phyloP scores from a whole-genome alignment of 768 basidiomycete genomes.

The Pulveroboletus sp. region DNA sequence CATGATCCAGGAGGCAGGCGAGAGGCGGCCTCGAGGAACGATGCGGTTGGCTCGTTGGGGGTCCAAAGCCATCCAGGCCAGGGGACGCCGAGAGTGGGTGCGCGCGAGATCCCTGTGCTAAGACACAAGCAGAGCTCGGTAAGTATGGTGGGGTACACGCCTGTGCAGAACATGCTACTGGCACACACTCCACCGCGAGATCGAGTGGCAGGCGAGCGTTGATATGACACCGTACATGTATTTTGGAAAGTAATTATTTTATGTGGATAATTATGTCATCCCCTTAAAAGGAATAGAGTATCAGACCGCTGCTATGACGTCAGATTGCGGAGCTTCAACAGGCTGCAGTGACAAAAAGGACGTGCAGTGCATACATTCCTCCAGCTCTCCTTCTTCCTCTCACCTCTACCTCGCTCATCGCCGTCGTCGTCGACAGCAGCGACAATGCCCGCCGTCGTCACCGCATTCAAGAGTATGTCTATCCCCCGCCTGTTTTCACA shows the following conservation, averaged over 20 bases:
- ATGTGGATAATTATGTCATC: not conserved
- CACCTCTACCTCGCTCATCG: not conserved
- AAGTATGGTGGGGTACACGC: conserved; percentile 67
- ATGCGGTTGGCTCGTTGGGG: conserved; percentile 21
- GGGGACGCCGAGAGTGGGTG: conserved; percentile 43
- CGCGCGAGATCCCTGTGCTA: conserved; percentile 44
- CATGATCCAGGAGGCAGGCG: conserved; percentile 29
- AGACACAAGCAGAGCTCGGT: conserved; percentile 54
- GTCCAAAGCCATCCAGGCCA: conserved; percentile 40
- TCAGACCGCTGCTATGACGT: conserved; percentile 26
- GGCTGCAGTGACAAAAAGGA: conserved; percentile 30
- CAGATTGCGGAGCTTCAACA: conserved; percentile 34
- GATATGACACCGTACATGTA: too few species aligned
- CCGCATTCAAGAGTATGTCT: conserved; percentile 82
- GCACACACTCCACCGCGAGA: conserved; percentile 65
- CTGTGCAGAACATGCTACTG: conserved; percentile 71
- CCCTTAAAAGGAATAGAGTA: conserved; percentile 10
- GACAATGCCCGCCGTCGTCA: conserved; percentile 71
- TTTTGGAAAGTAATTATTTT: not conserved
- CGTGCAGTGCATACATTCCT: conserved; percentile 12
- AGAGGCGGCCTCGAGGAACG: conserved; percentile 28
- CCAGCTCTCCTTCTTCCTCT: conserved; percentile 5
- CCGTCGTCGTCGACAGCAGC: conserved; percentile 5
- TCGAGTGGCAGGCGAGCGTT: conserved; percentile 25
- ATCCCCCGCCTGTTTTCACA: conserved; percentile 1